phyloP scores from a whole-genome alignment of 305 asterid species.

The Nicotiana rustica region DNA sequence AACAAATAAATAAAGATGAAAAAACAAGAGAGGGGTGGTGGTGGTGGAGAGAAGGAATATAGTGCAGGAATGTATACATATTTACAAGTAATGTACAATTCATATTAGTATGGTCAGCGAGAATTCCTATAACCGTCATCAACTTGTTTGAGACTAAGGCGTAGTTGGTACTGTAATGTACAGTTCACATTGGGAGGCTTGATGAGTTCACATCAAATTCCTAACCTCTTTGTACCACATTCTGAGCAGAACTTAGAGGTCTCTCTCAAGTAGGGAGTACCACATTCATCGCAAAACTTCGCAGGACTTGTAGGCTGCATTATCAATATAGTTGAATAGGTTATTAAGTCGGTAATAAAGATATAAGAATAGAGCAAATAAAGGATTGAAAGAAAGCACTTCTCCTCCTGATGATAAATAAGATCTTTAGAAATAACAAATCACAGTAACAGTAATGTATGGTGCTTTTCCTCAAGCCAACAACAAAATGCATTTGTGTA shows the following conservation, averaged over 20 bases:
- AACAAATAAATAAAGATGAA: too few relatives aligned
- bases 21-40: too few relatives aligned
- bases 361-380: constrained; percentile 22
- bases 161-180: background rate
- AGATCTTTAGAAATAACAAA: background rate
- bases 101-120: background rate
- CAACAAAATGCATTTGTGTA: background rate
- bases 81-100: constrained; percentile 24
- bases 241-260: constrained; percentile 90
- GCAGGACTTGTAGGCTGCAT: constrained; percentile 85
- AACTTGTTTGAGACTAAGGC: too few relatives aligned
- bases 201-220: constrained; percentile 50
- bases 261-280: constrained; percentile 75
- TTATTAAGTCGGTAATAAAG: background rate
- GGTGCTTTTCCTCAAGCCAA: background rate
- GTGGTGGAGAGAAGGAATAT: background rate
- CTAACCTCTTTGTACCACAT: constrained; percentile 87
- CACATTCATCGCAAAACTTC: constrained; percentile 90
- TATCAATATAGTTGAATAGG: background rate
- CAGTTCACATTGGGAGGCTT: constrained; percentile 5
- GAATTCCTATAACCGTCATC: too few relatives aligned
- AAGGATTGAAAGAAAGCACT: background rate
- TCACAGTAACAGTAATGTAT: background rate
- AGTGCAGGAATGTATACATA: background rate
- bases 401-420: background rate